These are phyloP conservation scores for Eucalyptus curtisii DNA, from an alignment of 345 rosid species.

Conservation along the genomic window DNA sequence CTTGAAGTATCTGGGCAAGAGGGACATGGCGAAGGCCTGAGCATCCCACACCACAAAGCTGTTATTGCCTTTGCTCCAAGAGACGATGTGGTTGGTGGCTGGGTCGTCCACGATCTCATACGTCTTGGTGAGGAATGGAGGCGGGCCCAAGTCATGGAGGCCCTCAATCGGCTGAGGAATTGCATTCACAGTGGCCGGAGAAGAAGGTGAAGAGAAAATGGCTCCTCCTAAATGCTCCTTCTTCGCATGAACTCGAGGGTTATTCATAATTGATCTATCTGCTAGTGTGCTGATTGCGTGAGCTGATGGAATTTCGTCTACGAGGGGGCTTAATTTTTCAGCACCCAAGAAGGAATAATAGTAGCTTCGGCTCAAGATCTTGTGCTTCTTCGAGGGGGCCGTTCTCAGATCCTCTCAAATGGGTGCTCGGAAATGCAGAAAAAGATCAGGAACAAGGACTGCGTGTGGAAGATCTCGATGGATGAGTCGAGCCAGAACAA, in stretches of 20 bases:
- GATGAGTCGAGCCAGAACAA: not conserved
- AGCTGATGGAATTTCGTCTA: not conserved
- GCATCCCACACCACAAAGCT: constrained; percentile 8
- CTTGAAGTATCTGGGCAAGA: constrained; percentile 60
- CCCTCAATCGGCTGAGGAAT: constrained; percentile 2
- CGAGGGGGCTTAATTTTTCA: not conserved
- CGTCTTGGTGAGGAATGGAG: constrained; percentile 11
- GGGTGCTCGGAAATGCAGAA: not conserved
- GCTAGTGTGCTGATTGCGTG: not conserved
- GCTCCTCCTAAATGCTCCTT: not conserved
- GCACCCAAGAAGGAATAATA: not conserved
- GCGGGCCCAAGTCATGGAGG: not conserved
- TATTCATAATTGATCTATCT: not conserved
- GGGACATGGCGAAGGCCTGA: constrained; percentile 22
- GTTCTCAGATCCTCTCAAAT: not conserved
- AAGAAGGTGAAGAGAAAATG: not conserved
- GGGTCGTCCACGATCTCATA: constrained; percentile 16
- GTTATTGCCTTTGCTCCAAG: constrained; percentile 6
- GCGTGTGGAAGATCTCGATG: not conserved
- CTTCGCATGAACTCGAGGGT: not conserved
- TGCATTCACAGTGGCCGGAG: not conserved
- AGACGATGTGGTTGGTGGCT: not conserved
- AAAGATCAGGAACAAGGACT: not conserved
- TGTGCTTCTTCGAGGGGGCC: not conserved
- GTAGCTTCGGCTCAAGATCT: not conserved